A percentile compares a stretch with the other conserved stretches of the same genome.
Conservation (phyloP, 345 rosid genomes). For the Populus tremula region DNA sequence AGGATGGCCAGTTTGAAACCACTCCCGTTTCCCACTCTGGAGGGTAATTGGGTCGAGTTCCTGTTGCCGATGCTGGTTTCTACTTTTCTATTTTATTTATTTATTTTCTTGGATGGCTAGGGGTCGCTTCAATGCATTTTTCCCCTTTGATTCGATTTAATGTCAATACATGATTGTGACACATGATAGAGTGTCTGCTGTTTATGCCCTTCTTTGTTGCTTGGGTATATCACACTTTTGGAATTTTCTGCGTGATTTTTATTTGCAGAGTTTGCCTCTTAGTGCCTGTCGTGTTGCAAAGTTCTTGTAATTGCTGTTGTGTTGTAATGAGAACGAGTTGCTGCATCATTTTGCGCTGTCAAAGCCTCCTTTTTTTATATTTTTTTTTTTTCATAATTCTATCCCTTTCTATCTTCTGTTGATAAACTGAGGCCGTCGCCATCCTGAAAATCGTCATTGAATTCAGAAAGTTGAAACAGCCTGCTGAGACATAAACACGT, state of each 20-base stretch:
- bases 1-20: conserved; percentile 72
- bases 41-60: conserved; percentile 38
- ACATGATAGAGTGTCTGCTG: neutral
- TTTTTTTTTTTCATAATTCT: neutral
- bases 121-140: conserved; percentile 14
- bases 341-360: neutral
- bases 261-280: conserved; percentile 1
- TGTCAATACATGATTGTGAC: conserved; percentile 18
- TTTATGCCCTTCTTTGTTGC: conserved; percentile 13
- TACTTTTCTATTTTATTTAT: conserved; percentile 2
- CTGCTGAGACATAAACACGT: neutral
- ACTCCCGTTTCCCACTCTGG: conserved; percentile 96
- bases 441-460: neutral
- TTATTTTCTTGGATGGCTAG: conserved; percentile 20
- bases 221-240: conserved; percentile 9
- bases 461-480: neutral
- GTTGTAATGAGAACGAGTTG: conserved; percentile 21
- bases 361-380: neutral
- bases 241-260: conserved; percentile 10
- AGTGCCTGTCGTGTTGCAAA: conserved; percentile 1
- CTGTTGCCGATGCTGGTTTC: conserved; percentile 18
- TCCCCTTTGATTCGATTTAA: conserved; percentile 13
- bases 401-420: neutral
- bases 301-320: conserved; percentile 13
- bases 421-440: neutral